Evolutionary conservation across 257 asterid genomes (phyloP), one percentile per base, ranked within the genome.

Genomic region (Plectranthus barbatus): DNA sequence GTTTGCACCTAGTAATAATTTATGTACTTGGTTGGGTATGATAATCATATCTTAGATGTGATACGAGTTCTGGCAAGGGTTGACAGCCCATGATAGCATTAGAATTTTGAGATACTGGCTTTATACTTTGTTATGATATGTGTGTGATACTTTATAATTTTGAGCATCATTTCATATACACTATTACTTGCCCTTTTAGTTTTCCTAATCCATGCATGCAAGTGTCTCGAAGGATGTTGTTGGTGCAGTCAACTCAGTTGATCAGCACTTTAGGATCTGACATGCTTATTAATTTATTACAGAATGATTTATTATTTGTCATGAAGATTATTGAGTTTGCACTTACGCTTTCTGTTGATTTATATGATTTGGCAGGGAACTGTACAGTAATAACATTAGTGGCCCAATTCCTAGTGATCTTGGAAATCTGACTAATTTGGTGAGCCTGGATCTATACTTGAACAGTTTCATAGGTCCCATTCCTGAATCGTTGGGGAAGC

Each of bases 371-470:
- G 60, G 60, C 78, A 92, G 99, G 94, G 99, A 92, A 78, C 85
- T 92, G 17, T 89, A 92, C 77, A 92, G 97, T 71, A 92, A 92
- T 69, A 92, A 89, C 75, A 89, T 92, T 24, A 89, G 77, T 50
- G 99, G 99, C 62, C 72, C 84, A 24, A 78, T 92, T 62, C 99
- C 99, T 1, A 69, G 76, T 60, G 97, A 92, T 75, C 95, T 92
- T 55, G 99, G 99, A 36, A 92, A 92, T 69, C 87, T 92, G 77
- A 92, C 99, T 52, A 89, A 89, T 79, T 79, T 92, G 86, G 97
- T 89, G 85, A 92, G 98, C 88, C 73, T 92, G 95, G 99, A 92
- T 74, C 91, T 92, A 68, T 92, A 92, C 86, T 68, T 86, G 80
- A 92, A 92, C 83, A 73, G 75, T 56, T 92, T 92, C 76, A 66